Base-by-base conservation (phyloP, 208 protist genomes). In the Naegleria lovaniensis region DNA sequence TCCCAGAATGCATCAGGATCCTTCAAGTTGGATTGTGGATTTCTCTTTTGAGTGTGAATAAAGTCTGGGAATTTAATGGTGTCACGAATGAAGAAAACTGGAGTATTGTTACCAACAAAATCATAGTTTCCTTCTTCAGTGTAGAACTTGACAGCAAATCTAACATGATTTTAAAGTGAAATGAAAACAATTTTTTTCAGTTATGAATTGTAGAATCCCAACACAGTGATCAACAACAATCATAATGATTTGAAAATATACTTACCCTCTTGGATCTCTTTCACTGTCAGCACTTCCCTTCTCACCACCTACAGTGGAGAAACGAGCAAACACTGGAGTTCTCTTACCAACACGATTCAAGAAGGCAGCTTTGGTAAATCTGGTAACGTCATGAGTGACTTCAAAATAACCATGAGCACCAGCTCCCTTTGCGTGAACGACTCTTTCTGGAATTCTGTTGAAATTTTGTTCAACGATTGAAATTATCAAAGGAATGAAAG, bases 71-170 rank as follows among this genome's bases (percentile, higher is more conserved):
- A 92, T 89, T 79, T 86, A 40, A 91, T 33, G 51, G 92, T 40
- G 67, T 93, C 91, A 19, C 92, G 52, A 90, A 97, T 93, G 90
- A 96, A 96, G 92, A 97, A 97, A 0, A 97, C 94, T 58, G 95
- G 95, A 19, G 89, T 94, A 88, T 93, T 96, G 90, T 96, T 96
- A 91, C 95, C 94, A 41, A 96, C 93, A 89, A 97, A 86, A 91
- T 97, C 96, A 90, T 90, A 97, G 91, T 96, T 97, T 90, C 96
- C 96, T 90, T 97, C 95, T 67, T 95, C 94, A 16, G 95, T 96
- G 91, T 96, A 96, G 85, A 96, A 96, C 91, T 96, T 95, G 19
- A 95, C 85, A 59, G 94, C 95, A 85, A 96, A 95, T 48, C 43
- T 48, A 48, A 48, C 19, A 25, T 67, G 19, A 67, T 67, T 67